Conservation (phyloP, 352 stramenopile genomes). For the Phytophthora sansomeana region DNA sequence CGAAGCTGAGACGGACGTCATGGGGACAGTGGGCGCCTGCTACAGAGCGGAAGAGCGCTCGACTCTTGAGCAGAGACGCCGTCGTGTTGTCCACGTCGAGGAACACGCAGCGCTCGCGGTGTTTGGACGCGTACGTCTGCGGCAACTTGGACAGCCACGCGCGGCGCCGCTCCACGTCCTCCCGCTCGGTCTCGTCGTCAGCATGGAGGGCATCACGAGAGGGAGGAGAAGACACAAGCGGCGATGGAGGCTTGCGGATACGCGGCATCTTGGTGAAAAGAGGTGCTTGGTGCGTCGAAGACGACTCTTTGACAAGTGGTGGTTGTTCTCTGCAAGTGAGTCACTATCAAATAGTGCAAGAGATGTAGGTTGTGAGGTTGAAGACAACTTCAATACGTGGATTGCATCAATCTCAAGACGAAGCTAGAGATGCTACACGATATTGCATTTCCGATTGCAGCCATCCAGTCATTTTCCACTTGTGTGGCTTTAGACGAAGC, state of each 20-base stretch:
- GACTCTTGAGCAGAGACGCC: constrained; percentile 15
- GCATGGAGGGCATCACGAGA: neutral
- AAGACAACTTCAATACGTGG: neutral
- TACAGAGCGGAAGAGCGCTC: constrained; percentile 18
- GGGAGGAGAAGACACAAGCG: neutral
- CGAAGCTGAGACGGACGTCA: constrained; percentile 27
- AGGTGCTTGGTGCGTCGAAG: neutral
- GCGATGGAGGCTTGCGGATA: neutral
- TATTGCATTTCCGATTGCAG: no score
- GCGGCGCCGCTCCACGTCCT: constrained; percentile 30
- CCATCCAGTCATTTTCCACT: no score
- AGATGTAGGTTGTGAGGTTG: neutral
- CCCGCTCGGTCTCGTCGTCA: constrained; percentile 19
- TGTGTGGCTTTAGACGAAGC: no score
- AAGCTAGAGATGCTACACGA: no score
- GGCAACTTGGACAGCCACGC: constrained; percentile 20
- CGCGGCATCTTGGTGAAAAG: neutral
- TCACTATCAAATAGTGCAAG: neutral
- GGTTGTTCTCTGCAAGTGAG: neutral
- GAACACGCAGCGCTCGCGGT: constrained; percentile 30
- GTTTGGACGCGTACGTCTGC: constrained; percentile 18
- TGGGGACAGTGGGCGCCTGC: constrained; percentile 8
- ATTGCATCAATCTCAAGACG: no score
- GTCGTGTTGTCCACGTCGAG: constrained; percentile 31
- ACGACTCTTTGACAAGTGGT: neutral